A percentile compares a stretch with the other conserved stretches of the same genome.
These are phyloP conservation scores for Pseudogymnoascus sp. DNA, from an alignment of 2,329 filamentous ascomycete species.

Conservation along the genomic window DNA sequence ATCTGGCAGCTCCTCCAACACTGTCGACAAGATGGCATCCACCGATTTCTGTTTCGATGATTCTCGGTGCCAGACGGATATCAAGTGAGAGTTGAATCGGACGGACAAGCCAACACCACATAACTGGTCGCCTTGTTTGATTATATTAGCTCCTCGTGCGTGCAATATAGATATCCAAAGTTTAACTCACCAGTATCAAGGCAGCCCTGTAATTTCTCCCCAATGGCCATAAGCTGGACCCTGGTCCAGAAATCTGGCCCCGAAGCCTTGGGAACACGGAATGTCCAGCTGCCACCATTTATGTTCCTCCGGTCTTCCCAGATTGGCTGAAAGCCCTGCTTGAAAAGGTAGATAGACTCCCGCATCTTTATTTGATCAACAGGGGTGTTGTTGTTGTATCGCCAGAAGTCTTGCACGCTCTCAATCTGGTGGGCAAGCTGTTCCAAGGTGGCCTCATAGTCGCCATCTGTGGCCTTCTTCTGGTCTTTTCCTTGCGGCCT, in stretches of 20 bases:
- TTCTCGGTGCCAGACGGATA: conserved; percentile 91
- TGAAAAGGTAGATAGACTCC: conserved; percentile 73
- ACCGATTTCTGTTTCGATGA: conserved; percentile 72
- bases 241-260: conserved; percentile 73
- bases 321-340: conserved; percentile 65
- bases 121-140: conserved; percentile 64
- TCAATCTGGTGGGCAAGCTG: conserved; percentile 60
- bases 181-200: conserved; percentile 56
- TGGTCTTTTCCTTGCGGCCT: conserved; percentile 28
- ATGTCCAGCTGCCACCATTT: conserved; percentile 83
- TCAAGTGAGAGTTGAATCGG: conserved; percentile 80
- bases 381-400: conserved; percentile 74
- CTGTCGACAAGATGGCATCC: conserved; percentile 62
- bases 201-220: conserved; percentile 68
- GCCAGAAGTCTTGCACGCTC: conserved; percentile 78
- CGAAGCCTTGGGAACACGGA: conserved; percentile 72
- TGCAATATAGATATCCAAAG: not conserved
- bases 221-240: conserved; percentile 73
- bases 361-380: conserved; percentile 68
- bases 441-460: conserved; percentile 39
- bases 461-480: conserved; percentile 30
- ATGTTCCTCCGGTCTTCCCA: conserved; percentile 85
- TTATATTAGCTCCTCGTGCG: not conserved
- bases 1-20: conserved; percentile 64
- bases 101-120: conserved; percentile 83